phyloP scores from a whole-genome alignment of 768 basidiomycete genomes.

The Chalciporus sphaerocephalus region DNA sequence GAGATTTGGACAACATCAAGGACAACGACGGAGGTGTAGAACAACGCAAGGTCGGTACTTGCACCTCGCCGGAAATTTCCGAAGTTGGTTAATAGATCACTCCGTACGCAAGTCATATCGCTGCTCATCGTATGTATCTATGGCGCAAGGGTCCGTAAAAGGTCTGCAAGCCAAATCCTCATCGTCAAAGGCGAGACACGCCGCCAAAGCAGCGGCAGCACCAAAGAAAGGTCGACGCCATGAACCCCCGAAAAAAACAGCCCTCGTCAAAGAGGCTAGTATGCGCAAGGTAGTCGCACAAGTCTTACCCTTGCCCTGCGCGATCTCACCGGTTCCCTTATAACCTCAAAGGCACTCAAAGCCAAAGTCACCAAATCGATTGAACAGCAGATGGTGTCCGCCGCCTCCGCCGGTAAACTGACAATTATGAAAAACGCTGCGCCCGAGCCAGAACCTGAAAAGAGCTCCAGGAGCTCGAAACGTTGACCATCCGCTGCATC shows the following conservation, averaged over 20 bases:
- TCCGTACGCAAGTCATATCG: too few species aligned
- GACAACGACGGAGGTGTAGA: slow-evolving; percentile 13
- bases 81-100: slow-evolving; percentile 1
- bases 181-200: slow-evolving; percentile 46
- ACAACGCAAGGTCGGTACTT: neutral
- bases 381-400: slow-evolving; percentile 85
- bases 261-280: slow-evolving; percentile 67
- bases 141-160: slow-evolving; percentile 89
- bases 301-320: neutral
- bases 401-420: slow-evolving; percentile 84
- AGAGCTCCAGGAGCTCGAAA: slow-evolving; percentile 13
- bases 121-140: too few species aligned
- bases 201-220: slow-evolving; percentile 62
- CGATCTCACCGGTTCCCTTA: neutral
- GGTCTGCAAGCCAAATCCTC: slow-evolving; percentile 57
- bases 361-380: slow-evolving; percentile 92
- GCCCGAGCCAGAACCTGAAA: slow-evolving; percentile 21
- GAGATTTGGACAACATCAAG: slow-evolving; percentile 43
- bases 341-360: slow-evolving; percentile 57
- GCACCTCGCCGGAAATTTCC: slow-evolving; percentile 25
- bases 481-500: slow-evolving; percentile 12
- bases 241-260: slow-evolving; percentile 78
- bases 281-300: slow-evolving; percentile 60
- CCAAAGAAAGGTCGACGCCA: slow-evolving; percentile 76
- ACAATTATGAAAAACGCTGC: slow-evolving; percentile 82